These are phyloP conservation scores for Priceomyces haplophilus DNA, from an alignment of 805 yeast genomes.

Conservation along the genomic window DNA sequence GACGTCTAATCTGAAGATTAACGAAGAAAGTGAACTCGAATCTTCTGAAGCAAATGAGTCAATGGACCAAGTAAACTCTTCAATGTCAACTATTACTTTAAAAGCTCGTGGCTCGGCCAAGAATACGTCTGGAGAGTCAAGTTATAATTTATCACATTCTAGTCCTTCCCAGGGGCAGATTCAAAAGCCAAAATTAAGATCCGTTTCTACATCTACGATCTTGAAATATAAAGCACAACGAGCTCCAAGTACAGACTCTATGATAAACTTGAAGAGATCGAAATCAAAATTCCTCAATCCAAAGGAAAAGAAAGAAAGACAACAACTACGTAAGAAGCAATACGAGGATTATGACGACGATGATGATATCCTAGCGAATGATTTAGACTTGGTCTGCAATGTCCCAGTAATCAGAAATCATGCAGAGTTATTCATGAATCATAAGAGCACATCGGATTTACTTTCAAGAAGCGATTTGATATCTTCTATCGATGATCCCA, in stretches of 20 bases:
- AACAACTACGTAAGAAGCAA: slow-evolving; percentile 33
- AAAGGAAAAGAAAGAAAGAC: slow-evolving; percentile 37
- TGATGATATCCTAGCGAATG: slow-evolving; percentile 36
- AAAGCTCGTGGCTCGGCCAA: slow-evolving; percentile 1
- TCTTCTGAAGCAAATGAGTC: slow-evolving; percentile 6
- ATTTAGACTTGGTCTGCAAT: slow-evolving; percentile 40
- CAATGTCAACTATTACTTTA: slow-evolving; percentile 20
- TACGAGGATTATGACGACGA: slow-evolving; percentile 43
- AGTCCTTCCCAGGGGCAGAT: slow-evolving; percentile 1
- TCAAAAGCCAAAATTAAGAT: slow-evolving; percentile 7
- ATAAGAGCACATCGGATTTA: slow-evolving; percentile 13
- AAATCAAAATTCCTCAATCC: slow-evolving; percentile 34
- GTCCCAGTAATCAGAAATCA: slow-evolving; percentile 41
- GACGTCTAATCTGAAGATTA: slow-evolving; percentile 3
- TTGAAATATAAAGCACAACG: slow-evolving; percentile 3
- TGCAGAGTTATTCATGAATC: slow-evolving; percentile 27
- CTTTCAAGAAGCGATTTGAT: slow-evolving; percentile 27
- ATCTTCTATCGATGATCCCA: slow-evolving; percentile 21
- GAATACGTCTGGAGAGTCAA: neutral
- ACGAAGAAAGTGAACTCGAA: slow-evolving; percentile 6
- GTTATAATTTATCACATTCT: slow-evolving; percentile 1
- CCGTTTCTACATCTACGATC: slow-evolving; percentile 13
- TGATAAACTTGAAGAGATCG: slow-evolving; percentile 25
- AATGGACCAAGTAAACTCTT: slow-evolving; percentile 9
- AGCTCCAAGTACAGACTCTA: slow-evolving; percentile 7